Evolutionary conservation across 768 basidiomycete species (phyloP), one percentile per base, ranked within the genome.

Genomic region (Kwoniella sp.): DNA sequence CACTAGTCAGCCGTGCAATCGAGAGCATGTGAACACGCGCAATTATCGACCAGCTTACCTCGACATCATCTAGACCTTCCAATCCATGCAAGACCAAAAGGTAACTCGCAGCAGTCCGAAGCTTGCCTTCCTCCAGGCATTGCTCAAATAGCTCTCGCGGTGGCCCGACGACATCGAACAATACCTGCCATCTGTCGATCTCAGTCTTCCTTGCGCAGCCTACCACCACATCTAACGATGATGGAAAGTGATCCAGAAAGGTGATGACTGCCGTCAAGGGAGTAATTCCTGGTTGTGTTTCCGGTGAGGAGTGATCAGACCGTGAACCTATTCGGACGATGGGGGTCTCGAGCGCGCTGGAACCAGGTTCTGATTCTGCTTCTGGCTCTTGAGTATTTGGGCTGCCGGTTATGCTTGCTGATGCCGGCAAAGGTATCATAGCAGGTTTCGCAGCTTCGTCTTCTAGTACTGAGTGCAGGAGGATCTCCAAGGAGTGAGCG

Each of bases 171-270:
- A 91, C 84, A 59, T 87, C 86, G 78, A 99, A 99, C 44, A 99
- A 81, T 58, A 88, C 85, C 50, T 85, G 85, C 96, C 96, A 99
- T 55, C 89, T 81, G 3, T 90, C 88, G 76, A 94, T 85, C 80
- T 99, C 96, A 6, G 92, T 97, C 82, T 99, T 99, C 57, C 96
- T 84, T 21, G 96, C 95, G 72, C 95, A 97, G 5, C 90, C 88
- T 10, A 97, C 94, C 13, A 98, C 91, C 7, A 98, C 93, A 63
- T 97, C 92, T 60, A 97, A 81, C 6, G 89, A 85, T 56, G 86
- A 89, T 65, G 94, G 90, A 74, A 98, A 98, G 76, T 97, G 87
- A 73, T 99, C 96, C 68, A 99, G 81, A 73, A 99, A 97, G 67
- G 92, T 90, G 65, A 98, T 84, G 9, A 90, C 88, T 1, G 83